Evolutionary conservation across 148 eudicot genomes (phyloP), one percentile per base, ranked within the genome.

Genomic region (Talinum fruticosum): DNA sequence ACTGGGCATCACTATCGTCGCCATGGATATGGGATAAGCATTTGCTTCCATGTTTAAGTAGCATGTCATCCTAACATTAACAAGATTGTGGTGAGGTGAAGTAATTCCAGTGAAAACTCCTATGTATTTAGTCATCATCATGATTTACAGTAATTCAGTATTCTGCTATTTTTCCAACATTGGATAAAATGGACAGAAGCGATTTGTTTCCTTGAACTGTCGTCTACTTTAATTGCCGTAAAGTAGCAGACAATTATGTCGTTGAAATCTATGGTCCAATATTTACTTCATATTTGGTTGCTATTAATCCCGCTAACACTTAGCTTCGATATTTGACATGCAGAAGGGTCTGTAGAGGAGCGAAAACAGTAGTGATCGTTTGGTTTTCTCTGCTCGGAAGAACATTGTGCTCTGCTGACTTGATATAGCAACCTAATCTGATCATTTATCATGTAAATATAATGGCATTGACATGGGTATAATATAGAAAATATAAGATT

Each of bases 301-400:
- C 67, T 64, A 30, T 45, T 62, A 5, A 3, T 45, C 34, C 32
- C 29, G 6, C 2, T 29, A 57, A 5, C 18, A 32, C 16, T 59
- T 62, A 51, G 26, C 47, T 47, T 65, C 36, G 38, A 29, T 12
- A 45, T 73, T 73, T 45, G 67, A 35, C 35, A 16, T 82, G 84
- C 84, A 82, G 84, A 77, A 37, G 65, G 49, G 67, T 78, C 79
- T n/a, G 34, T 15, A 70, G 73, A 82, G 73, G 82, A 72, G 81
- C 72, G 5, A 71, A 82, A 71, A 30, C 72, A 33, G 38, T 59
- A 66, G 72, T 8, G 30, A 59, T 36, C 13, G 57, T 38, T 3
- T 26, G 23, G 16, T 21, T 71, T 71, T 36, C 26, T 66, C 19
- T 41, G 45, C 53, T 47, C 26, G 59, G 34, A 71, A 62, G 76